Evolutionary conservation across 2,329 filamentous ascomycete genomes (phyloP), one percentile per base, ranked within the genome.

Genomic region (Mollisiaceae sp.): DNA sequence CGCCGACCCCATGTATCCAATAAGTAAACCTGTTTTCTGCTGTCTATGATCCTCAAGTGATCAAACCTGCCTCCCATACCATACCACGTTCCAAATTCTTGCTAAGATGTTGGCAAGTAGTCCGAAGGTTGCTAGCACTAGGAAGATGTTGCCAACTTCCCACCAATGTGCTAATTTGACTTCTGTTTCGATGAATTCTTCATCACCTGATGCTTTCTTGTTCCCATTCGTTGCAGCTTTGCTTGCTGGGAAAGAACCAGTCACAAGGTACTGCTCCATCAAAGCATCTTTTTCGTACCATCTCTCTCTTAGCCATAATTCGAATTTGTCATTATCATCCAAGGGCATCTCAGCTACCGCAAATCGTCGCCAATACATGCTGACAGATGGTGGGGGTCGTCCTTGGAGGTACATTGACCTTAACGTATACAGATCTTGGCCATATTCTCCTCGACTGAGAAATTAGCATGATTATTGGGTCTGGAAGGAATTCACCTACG

Each of bases 281-380:
- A 97, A 83, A 36, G 88, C 87, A 73, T 99, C 94, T 77, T 99
- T 99, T 76, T 97, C 93, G 59, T 89, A 86, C 95, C 95, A 99
- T 54, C 93, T 86, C 64, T 92, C 89, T 38, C 89, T 85, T 35
- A 98, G 82, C 95, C 95, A 99, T 2, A 83, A 74, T 64, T 96
- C 93, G 74, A 99, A 99, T 8, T 85, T 82, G 47, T 90, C 85
- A 18, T 85, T 83, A 71, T 90, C 86, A 38, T 93, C 85, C 11
- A 97, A 84, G 0, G 94, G 94, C 52, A 99, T 97, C 22, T 93
- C 88, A 24, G 85, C 85, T 15, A 97, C 77, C 39, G 86, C 86
- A 78, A 97, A 97, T 11, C 93, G 89, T 61, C 95, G 88, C 93
- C 94, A 99, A 79, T 97, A 91, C 82, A 98, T 94, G 78, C 97